Evolutionary conservation across 1,284 basidiomycete genomes (phyloP).

Genomic region (Rhodotorula sp.): DNA sequence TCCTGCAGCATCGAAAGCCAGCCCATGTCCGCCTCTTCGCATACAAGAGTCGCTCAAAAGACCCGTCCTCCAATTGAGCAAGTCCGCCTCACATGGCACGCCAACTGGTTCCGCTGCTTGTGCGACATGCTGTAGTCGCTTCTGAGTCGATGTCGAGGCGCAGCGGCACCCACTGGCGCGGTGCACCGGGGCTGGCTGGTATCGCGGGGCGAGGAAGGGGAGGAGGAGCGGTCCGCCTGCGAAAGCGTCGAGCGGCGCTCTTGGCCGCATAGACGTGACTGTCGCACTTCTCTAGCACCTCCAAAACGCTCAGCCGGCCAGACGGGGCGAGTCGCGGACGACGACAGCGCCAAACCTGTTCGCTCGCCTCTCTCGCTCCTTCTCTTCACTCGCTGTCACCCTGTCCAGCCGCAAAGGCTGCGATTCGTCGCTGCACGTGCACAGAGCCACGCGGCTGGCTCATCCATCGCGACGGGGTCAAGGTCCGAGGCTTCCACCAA

Average conservation of each 20-base stretch:
- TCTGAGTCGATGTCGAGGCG: neutral
- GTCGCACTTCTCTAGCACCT: too few species aligned
- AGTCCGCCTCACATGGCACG: too few species aligned
- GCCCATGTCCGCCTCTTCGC: too few species aligned
- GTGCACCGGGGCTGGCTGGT: neutral
- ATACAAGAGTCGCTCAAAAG: too few species aligned
- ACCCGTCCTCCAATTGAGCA: too few species aligned
- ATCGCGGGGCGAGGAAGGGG: conserved; percentile 20
- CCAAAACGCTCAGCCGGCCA: neutral
- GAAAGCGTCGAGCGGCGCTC: neutral
- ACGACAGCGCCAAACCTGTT: neutral
- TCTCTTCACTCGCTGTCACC: neutral
- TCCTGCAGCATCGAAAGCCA: too few species aligned
- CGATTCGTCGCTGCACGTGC: conserved; percentile 17
- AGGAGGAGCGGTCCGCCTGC: conserved; percentile 4
- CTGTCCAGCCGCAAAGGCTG: conserved; percentile 2
- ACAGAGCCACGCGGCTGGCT: neutral
- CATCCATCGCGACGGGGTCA: conserved; percentile 9
- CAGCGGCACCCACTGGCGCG: too few species aligned
- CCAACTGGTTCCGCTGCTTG: neutral
- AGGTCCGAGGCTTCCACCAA: conserved; percentile 20
- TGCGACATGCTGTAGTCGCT: neutral
- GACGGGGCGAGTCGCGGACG: neutral
- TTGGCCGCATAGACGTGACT: neutral
- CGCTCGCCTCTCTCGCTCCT: neutral